These are phyloP conservation scores for Bipolaris sorokiniana DNA, from an alignment of 2,329 filamentous ascomycete species.

Conservation along the genomic window DNA sequence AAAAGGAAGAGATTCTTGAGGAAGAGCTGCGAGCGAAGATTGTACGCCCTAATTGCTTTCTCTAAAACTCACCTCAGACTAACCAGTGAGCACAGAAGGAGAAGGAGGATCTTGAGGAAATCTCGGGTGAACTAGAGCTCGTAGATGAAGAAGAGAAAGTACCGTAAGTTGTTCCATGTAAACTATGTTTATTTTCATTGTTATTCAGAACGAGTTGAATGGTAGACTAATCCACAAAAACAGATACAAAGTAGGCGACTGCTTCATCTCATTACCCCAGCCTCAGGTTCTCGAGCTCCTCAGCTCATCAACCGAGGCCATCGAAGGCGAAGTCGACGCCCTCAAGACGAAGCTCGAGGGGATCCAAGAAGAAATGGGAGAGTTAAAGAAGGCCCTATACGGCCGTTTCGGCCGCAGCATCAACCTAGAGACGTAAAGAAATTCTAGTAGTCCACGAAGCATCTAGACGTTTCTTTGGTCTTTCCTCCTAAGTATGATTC, in stretches of 20 bases:
- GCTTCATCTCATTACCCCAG: slow-evolving; percentile 86
- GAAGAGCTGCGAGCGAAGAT: slow-evolving; percentile 81
- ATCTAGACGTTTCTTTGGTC: neutral
- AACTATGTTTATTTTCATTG: neutral
- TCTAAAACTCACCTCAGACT: neutral
- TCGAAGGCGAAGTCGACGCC: slow-evolving; percentile 76
- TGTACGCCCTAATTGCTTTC: slow-evolving; percentile 56
- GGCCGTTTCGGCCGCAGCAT: slow-evolving; percentile 95
- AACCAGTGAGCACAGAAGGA: slow-evolving; percentile 72
- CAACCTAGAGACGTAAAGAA: slow-evolving; percentile 80
- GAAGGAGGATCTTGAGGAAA: slow-evolving; percentile 95
- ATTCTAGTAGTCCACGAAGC: neutral
- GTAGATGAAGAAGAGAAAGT: slow-evolving; percentile 94
- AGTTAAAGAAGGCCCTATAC: slow-evolving; percentile 90
- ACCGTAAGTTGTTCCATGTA: slow-evolving; percentile 66
- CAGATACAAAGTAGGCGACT: slow-evolving; percentile 96
- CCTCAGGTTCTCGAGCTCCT: slow-evolving; percentile 88
- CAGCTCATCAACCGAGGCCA: slow-evolving; percentile 69
- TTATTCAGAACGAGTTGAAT: neutral
- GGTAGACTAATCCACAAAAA: neutral
- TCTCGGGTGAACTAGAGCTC: slow-evolving; percentile 88
- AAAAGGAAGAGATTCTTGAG: slow-evolving; percentile 78
- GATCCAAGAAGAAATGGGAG: slow-evolving; percentile 84
- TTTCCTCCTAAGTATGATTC: no score
- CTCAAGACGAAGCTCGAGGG: slow-evolving; percentile 78